Evolutionary conservation across 2,329 filamentous ascomycete genomes (phyloP).

Genomic region (Sphaerulina vaccinii): DNA sequence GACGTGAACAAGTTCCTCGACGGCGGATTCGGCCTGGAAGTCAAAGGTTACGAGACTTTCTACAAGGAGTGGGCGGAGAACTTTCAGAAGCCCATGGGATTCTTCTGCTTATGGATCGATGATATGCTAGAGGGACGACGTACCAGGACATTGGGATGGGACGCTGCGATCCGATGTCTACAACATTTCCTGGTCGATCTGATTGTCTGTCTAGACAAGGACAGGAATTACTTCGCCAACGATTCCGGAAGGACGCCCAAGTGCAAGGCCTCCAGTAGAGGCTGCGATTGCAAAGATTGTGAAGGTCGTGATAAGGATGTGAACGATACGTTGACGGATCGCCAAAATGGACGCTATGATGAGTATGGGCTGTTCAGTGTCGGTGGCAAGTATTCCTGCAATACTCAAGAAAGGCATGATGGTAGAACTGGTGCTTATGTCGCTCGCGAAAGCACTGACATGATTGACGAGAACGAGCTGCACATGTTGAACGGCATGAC

Average conservation of each 20-base stretch:
- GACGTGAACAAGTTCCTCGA: neutral
- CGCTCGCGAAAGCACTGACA: too few relatives aligned
- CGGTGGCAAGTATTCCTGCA: neutral
- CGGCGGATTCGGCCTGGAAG: neutral
- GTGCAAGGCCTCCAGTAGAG: neutral
- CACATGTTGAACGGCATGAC: too few relatives aligned
- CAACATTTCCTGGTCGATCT: constrained; percentile 1
- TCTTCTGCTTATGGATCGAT: neutral
- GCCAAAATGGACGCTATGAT: neutral
- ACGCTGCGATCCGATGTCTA: neutral
- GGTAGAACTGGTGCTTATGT: too few relatives aligned
- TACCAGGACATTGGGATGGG: neutral
- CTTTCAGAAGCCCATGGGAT: neutral
- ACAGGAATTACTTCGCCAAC: neutral
- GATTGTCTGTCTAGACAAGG: neutral
- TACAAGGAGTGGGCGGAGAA: neutral
- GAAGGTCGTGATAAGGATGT: neutral
- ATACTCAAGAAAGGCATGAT: too few relatives aligned
- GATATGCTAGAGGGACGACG: neutral
- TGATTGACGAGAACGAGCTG: too few relatives aligned
- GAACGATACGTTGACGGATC: neutral
- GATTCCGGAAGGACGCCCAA: neutral
- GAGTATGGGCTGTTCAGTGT: neutral
- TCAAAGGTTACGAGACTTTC: neutral
- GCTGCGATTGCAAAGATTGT: constrained; percentile 1